phyloP scores from a whole-genome alignment of 495 filamentous ascomycete species.

The Amniculicola lignicola region DNA sequence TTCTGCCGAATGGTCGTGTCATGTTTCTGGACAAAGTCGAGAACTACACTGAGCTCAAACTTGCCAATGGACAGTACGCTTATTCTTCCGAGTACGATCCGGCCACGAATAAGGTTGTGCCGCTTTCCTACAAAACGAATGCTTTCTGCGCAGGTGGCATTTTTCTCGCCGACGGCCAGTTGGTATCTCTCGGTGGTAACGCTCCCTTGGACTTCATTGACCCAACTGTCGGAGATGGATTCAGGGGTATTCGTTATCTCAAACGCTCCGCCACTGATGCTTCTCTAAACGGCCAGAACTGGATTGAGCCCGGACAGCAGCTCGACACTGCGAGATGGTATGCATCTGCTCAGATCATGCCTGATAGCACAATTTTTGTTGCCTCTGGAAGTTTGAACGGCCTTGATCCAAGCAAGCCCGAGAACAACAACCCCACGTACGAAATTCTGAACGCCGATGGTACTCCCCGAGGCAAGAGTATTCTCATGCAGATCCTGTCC shows the following conservation, averaged over 20 bases:
- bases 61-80: constrained; percentile 54
- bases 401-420: constrained; percentile 51
- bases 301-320: constrained; percentile 58
- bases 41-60: constrained; percentile 56
- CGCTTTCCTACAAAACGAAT: constrained; percentile 57
- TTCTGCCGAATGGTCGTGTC: constrained; percentile 58
- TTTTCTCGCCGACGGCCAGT: constrained; percentile 57
- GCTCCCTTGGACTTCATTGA: constrained; percentile 54
- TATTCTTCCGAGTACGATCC: constrained; percentile 62
- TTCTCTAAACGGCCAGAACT: constrained; percentile 49
- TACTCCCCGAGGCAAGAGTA: constrained; percentile 45
- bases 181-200: constrained; percentile 58
- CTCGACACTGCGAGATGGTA: constrained; percentile 58
- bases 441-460: constrained; percentile 53
- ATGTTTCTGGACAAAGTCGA: constrained; percentile 64
- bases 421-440: constrained; percentile 65
- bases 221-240: constrained; percentile 58
- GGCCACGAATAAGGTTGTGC: constrained; percentile 46
- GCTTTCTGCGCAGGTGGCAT: constrained; percentile 61
- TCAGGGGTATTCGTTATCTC: constrained; percentile 55
- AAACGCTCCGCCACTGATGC: constrained; percentile 49
- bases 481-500: constrained; percentile 50
- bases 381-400: constrained; percentile 62
- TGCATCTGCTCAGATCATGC: constrained; percentile 56
- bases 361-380: constrained; percentile 56